Evolutionary conservation across 1,284 basidiomycete species (phyloP).

Genomic region (Ceratobasidium sp.): DNA sequence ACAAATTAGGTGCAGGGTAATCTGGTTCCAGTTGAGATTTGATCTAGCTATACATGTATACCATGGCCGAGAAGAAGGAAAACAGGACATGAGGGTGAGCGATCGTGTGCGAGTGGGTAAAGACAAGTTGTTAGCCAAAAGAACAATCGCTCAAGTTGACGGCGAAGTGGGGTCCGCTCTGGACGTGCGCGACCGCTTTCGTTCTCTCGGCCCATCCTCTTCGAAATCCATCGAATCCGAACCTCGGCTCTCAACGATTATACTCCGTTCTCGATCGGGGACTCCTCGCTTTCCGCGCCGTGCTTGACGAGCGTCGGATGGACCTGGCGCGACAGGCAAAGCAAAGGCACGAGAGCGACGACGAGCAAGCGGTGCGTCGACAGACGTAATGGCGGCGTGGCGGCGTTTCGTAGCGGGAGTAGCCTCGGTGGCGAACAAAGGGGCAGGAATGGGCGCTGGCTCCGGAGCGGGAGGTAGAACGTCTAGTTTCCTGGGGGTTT

Average conservation of each 20-base stretch:
- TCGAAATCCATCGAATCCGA: slow-evolving; percentile 60
- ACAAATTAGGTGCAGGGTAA: background rate
- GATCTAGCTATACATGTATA: slow-evolving; percentile 9
- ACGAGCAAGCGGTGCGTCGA: slow-evolving; percentile 46
- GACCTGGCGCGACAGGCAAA: slow-evolving; percentile 26
- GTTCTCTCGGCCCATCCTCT: slow-evolving; percentile 58
- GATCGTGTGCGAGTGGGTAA: background rate
- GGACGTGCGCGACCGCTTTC: slow-evolving; percentile 54
- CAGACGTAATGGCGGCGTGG: slow-evolving; percentile 57
- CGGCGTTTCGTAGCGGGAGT: slow-evolving; percentile 56
- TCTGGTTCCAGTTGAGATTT: background rate
- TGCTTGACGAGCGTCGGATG: slow-evolving; percentile 47
- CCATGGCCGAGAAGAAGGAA: background rate
- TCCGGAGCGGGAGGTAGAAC: slow-evolving; percentile 5
- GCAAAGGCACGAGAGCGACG: slow-evolving; percentile 29
- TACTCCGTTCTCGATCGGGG: background rate
- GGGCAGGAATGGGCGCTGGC: slow-evolving; percentile 25
- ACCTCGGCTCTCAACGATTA: slow-evolving; percentile 50
- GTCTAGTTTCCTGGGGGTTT: slow-evolving; percentile 9
- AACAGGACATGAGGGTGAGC: background rate
- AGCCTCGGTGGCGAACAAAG: slow-evolving; percentile 39
- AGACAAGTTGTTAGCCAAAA: background rate
- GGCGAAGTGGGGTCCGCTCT: background rate
- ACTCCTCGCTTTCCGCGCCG: slow-evolving; percentile 52
- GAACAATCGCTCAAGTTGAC: background rate